These are phyloP conservation scores for Fusarium concolor DNA, from an alignment of 2,329 filamentous ascomycete genomes.

Conservation along the genomic window DNA sequence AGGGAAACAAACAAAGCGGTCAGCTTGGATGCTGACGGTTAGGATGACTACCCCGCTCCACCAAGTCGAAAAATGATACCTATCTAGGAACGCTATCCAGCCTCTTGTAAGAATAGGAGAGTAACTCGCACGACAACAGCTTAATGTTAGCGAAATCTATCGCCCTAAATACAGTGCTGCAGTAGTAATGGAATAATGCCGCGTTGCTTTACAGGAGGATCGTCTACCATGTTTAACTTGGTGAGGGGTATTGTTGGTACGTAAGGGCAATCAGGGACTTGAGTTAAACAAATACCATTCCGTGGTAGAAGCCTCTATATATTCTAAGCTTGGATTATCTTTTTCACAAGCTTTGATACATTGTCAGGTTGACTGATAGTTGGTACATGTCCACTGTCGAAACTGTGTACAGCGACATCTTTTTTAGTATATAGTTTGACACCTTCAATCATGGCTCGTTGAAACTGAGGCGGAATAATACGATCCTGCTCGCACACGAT, in stretches of 20 bases:
- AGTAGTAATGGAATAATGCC: too few relatives aligned
- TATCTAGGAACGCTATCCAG: too few relatives aligned
- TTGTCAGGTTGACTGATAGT: slow-evolving; percentile 13
- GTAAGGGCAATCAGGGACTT: too few relatives aligned
- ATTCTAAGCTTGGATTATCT: background rate
- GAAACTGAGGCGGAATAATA: slow-evolving; percentile 4
- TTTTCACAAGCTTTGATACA: slow-evolving; percentile 3
- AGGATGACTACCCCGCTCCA: background rate
- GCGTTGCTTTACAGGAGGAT: too few relatives aligned
- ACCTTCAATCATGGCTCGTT: slow-evolving; percentile 21
- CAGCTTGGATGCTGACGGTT: background rate
- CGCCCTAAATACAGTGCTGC: too few relatives aligned
- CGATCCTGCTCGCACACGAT: slow-evolving; percentile 27
- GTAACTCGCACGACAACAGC: too few relatives aligned
- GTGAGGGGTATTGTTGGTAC: too few relatives aligned
- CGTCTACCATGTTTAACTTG: too few relatives aligned
- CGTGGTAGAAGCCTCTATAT: background rate
- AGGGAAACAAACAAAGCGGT: too few relatives aligned
- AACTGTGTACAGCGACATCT: slow-evolving; percentile 1
- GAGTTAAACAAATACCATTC: too few relatives aligned
- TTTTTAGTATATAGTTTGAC: background rate
- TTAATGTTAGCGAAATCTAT: too few relatives aligned
- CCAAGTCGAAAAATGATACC: background rate
- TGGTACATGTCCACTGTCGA: slow-evolving; percentile 13
- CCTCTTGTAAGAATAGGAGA: too few relatives aligned